These are phyloP conservation scores for Aegilops tauschii DNA, from an alignment of 176 grass and related monocot species.

Conservation along the genomic window DNA sequence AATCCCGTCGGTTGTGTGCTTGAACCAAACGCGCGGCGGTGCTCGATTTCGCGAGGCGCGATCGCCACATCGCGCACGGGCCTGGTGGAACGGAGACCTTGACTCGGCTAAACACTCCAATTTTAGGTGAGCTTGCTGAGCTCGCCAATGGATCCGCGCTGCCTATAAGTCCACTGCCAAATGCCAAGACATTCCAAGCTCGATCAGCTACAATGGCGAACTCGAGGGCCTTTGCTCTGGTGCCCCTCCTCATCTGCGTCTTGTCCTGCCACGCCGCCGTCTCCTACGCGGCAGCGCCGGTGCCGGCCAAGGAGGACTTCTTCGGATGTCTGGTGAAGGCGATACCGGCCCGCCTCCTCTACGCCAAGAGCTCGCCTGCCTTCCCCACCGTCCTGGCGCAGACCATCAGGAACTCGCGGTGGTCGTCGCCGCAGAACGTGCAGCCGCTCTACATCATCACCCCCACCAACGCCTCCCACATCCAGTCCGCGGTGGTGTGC, in stretches of 20 bases:
- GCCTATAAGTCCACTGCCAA: background rate
- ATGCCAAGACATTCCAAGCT: background rate
- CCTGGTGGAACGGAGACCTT: too few relatives aligned
- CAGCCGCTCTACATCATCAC: constrained; percentile 45
- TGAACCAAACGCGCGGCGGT: background rate
- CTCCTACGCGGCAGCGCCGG: background rate
- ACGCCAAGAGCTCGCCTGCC: constrained; percentile 18
- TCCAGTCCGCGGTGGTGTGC: constrained; percentile 38
- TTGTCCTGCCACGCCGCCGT: background rate
- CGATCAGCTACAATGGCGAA: constrained; percentile 11
- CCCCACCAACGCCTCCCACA: constrained; percentile 24
- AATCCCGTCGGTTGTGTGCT: background rate
- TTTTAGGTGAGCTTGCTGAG: too few relatives aligned
- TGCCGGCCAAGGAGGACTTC: constrained; percentile 21
- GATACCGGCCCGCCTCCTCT: constrained; percentile 21
- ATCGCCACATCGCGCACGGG: too few relatives aligned
- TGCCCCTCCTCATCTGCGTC: constrained; percentile 20
- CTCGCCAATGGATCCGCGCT: too few relatives aligned
- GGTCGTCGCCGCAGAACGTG: constrained; percentile 16
- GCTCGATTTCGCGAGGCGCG: background rate
- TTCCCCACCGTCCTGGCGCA: constrained; percentile 36
- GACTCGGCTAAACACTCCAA: too few relatives aligned
- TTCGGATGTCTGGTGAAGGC: constrained; percentile 41
- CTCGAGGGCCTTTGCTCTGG: constrained; percentile 10
- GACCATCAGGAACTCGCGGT: constrained; percentile 52